These are phyloP conservation scores for Chlorophyllum brunneum DNA, from an alignment of 768 basidiomycete species.

Conservation along the genomic window DNA sequence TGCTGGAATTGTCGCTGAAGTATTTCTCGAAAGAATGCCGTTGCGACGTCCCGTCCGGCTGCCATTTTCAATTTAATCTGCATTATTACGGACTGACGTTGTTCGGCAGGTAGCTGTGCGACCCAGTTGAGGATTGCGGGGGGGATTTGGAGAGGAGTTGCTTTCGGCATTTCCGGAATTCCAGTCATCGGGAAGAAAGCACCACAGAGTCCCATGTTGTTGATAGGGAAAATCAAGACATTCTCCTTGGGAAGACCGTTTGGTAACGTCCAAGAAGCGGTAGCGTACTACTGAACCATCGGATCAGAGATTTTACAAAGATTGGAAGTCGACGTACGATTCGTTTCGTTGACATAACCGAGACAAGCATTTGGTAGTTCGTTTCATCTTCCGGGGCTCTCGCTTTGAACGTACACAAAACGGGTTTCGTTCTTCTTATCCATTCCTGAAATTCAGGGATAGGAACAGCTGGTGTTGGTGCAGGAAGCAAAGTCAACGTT, in stretches of 20 bases:
- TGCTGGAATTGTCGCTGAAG: constrained; percentile 22
- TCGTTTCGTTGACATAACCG: constrained; percentile 37
- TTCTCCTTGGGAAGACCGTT: constrained; percentile 39
- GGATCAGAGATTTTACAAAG: not conserved
- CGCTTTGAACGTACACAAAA: constrained; percentile 39
- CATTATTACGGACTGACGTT: constrained; percentile 19
- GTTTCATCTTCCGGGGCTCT: constrained; percentile 21
- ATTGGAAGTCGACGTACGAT: constrained; percentile 34
- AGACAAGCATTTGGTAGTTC: constrained; percentile 37
- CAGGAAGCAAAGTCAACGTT: constrained; percentile 35
- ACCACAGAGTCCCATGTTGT: constrained; percentile 31
- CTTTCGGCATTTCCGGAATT: constrained; percentile 46
- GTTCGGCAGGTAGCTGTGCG: constrained; percentile 22
- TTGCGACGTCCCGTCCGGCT: constrained; percentile 9
- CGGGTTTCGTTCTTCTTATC: constrained; percentile 39
- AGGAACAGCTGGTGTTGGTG: constrained; percentile 38
- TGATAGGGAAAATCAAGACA: constrained; percentile 43
- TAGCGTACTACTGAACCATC: constrained; percentile 39
- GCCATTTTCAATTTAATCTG: constrained; percentile 15
- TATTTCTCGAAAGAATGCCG: constrained; percentile 10
- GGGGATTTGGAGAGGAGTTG: constrained; percentile 13
- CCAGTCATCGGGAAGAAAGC: constrained; percentile 49
- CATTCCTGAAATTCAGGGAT: constrained; percentile 39
- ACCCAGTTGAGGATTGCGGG: constrained; percentile 18
- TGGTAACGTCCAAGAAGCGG: constrained; percentile 46